Base-by-base conservation (phyloP, 2,329 filamentous ascomycete species). In the Colletotrichum tofieldiae region DNA sequence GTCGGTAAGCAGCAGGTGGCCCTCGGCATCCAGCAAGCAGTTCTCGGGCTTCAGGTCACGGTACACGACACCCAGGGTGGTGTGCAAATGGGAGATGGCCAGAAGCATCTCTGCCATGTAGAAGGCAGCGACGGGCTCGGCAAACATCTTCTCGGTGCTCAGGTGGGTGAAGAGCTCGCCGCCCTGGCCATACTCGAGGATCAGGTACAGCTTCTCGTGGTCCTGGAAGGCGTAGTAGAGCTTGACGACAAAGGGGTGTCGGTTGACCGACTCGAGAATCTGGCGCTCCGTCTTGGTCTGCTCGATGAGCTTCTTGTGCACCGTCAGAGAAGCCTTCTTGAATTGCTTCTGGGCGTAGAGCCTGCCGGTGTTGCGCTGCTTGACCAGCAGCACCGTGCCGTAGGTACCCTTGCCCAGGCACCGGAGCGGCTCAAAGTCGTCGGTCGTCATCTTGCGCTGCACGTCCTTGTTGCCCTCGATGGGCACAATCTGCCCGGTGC, bases 21-120 rank as follows among this genome's bases (percentile, higher is more conserved):
- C 96, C 76, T 98, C 93, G 2, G 93, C 86, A 80, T 99, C 96
- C 12, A 99, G 86, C 32, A 99, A 92, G 79, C 96, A 98, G 82
- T 99, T 99, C 82, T 99, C 96, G 0, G 96, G 96, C 86, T 99
- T 99, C 71, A 99, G 88, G 80, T 99, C 96, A 73, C 96, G 94
- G 83, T 99, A 99, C 75, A 99, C 93, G 61, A 99, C 95, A 20
- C 96, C 96, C 29, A 98, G 91, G 74, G 93, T 95, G 76, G 93
- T 92, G 84, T 99, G 96, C 35, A 99, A 89, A 82, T 99, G 95
- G 47, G 96, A 94, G 58, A 99, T 89, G 39, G 96, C 97, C 32
- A 99, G 90, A 5, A 98, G 91, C 91, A 99, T 97, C 84, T 99
- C 95, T 0, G 95, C 97, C 94, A 98, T 97, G 88, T 99, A 99